Base-by-base conservation (phyloP, 495 filamentous ascomycete species). In the Clohesyomyces aquaticus region DNA sequence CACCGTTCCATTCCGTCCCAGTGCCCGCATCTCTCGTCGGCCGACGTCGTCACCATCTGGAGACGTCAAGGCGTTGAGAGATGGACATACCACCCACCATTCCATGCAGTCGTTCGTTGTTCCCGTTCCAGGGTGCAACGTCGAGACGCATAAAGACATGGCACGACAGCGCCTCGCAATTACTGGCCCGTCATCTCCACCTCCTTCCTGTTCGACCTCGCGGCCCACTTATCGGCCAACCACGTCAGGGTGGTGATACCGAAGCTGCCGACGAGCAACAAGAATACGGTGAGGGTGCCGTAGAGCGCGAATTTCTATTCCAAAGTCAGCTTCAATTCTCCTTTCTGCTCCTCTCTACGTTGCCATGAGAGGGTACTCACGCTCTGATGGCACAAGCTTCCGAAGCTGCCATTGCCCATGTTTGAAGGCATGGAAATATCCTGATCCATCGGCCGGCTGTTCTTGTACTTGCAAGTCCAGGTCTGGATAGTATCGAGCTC, bases 401-500 rank as follows among this genome's bases (percentile, higher is more conserved):
- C 53, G 45, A 71, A 71, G 26, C 32, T 32, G 1, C 51, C 61
- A 29, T 71, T 71, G n/a, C 64, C 55, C 50, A 68, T 59, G 19
- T 52, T 56, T 3, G 38, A 18, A 16, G 60, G 56, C 11, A 71
- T 26, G 10, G 29, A 26, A 2, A 69, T 16, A 18, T 66, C 66
- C 26, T 66, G 49, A 9, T 47, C 4, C 16, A 71, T 27, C 3
- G 56, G 46, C 38, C 49, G 41, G 16, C 19, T 22, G 25, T 66
- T 59, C 53, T 68, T 65, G 50, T 63, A 71, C 54, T 60, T 66
- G 59, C 69, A 71, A 1, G 65, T 71, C 69, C 69, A 71, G 29
- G 69, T 68, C 65, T 71, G 61, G 59, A 71, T 71, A 8, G 74
- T 77, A 50, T 77, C 74, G 22, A 59, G 43, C 16, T 57, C 46